Percentiles rank a stretch among this genome's conserved stretches.
Evolutionary conservation across 495 filamentous ascomycete species (phyloP).

Genomic region (Trichoderma reesei): DNA sequence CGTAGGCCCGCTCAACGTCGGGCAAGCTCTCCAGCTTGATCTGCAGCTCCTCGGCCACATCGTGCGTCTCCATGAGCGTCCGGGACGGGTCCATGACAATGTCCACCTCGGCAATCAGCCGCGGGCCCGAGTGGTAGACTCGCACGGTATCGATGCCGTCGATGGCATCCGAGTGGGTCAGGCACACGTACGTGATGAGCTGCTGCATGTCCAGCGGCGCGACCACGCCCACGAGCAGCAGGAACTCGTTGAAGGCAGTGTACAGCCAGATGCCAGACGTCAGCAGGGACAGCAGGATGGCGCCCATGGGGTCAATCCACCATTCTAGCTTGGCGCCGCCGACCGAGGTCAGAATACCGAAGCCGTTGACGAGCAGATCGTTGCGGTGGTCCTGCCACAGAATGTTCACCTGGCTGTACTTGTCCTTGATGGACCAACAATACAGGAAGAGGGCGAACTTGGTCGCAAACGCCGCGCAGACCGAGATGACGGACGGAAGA

Average conservation of each 20-base stretch:
- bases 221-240: conserved; percentile 79
- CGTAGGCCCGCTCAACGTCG: conserved; percentile 88
- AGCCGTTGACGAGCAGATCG: conserved; percentile 80
- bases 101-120: conserved; percentile 84
- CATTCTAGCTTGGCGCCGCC: conserved; percentile 78
- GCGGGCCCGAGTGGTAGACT: conserved; percentile 82
- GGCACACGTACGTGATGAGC: conserved; percentile 90
- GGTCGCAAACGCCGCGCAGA: conserved; percentile 73
- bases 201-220: conserved; percentile 81
- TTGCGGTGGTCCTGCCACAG: conserved; percentile 90
- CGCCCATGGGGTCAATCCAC: conserved; percentile 95
- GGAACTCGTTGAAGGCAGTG: conserved; percentile 82
- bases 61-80: conserved; percentile 71
- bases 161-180: conserved; percentile 80
- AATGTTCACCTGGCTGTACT: conserved; percentile 80
- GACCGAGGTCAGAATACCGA: conserved; percentile 82
- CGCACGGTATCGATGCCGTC: conserved; percentile 87
- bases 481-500: conserved; percentile 76
- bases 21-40: conserved; percentile 89
- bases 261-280: conserved; percentile 71
- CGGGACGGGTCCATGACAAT: conserved; percentile 69
- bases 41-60: conserved; percentile 89
- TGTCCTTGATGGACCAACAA: conserved; percentile 82
- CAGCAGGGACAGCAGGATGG: conserved; percentile 68
- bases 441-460: conserved; percentile 82